Evolutionary conservation across 805 yeast genomes (phyloP), one percentile per base, ranked within the genome.

Genomic region (Yamadazyma sp.): DNA sequence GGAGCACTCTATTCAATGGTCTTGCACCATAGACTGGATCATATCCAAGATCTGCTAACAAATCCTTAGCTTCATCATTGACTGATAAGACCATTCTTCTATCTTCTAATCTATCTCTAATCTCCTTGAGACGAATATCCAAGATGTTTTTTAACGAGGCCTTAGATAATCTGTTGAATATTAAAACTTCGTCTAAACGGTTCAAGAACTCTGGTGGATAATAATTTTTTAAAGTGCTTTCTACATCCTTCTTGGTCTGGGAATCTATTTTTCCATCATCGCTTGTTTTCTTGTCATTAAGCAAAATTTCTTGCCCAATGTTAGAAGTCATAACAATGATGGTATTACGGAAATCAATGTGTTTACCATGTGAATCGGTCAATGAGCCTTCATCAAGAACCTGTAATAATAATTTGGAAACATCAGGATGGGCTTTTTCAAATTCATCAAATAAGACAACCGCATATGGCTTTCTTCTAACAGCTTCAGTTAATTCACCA

Each of bases 201-300:
- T 93, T 93, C 56, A 93, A 73, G 51, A 93, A 93, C 60, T 93
- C 98, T 0, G 98, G 98, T 13, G 98, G 89, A 51, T 93, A 93
- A 48, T 76, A 62, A 28, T 63, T 65, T 48, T 75, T 82, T 75
- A 93, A 79, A 7, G 76, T 66, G 8, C 86, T 84, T 23, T 78
- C 57, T 7, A 93, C 88, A 48, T 70, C 61, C 3, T 55, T 48
- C 52, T 82, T 81, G 3, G 81, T 73, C 12, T 61, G 58, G 2
- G 66, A 62, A 27, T 73, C 60, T 28, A 87, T 83, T 35, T 57
- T 61, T 7, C 86, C 86, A 36, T 77, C 76, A 7, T 78, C 80
- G 22, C 69, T 69, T n/a, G 77, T 62, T 19, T 65, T 63, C 24
- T 64, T 70, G 48, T 86, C 95, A 16, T 80, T 70, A 27, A 88